phyloP scores from a whole-genome alignment of 1,284 basidiomycete species.

The Naganishia liquefaciens region DNA sequence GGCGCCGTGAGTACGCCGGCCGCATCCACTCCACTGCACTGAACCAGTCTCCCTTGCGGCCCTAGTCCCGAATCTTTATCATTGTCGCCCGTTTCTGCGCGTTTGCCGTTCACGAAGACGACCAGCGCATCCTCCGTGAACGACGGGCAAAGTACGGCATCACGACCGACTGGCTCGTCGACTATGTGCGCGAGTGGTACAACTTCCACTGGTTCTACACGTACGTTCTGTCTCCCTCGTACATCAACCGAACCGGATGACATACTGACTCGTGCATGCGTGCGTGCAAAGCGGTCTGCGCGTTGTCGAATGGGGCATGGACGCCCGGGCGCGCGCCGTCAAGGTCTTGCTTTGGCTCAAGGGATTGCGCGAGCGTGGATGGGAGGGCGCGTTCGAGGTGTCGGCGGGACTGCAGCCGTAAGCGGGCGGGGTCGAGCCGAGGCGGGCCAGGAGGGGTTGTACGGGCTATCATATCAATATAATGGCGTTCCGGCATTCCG shows the following conservation, averaged over 20 bases:
- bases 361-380: conserved; percentile 45
- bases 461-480: not conserved
- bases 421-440: not conserved
- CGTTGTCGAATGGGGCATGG: conserved; percentile 59
- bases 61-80: conserved; percentile 77
- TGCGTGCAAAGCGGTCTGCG: conserved; percentile 46
- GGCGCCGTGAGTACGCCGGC: conserved; percentile 45
- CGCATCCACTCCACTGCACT: not conserved
- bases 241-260: too few relatives aligned
- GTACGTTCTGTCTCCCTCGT: conserved; percentile 35
- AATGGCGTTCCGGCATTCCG: not conserved
- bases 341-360: conserved; percentile 66
- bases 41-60: conserved; percentile 30
- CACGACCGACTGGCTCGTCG: conserved; percentile 60
- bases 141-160: conserved; percentile 60
- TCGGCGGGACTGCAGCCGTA: conserved; percentile 44
- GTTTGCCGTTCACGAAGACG: conserved; percentile 78
- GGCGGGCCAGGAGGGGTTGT: not conserved
- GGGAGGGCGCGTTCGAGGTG: conserved; percentile 42
- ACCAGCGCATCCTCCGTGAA: conserved; percentile 48
- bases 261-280: too few relatives aligned
- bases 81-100: conserved; percentile 90
- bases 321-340: conserved; percentile 64
- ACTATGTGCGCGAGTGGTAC: conserved; percentile 64
- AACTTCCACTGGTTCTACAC: conserved; percentile 25